These are phyloP conservation scores for Fusarium succisae DNA, from an alignment of 2,329 filamentous ascomycete genomes.

Conservation along the genomic window DNA sequence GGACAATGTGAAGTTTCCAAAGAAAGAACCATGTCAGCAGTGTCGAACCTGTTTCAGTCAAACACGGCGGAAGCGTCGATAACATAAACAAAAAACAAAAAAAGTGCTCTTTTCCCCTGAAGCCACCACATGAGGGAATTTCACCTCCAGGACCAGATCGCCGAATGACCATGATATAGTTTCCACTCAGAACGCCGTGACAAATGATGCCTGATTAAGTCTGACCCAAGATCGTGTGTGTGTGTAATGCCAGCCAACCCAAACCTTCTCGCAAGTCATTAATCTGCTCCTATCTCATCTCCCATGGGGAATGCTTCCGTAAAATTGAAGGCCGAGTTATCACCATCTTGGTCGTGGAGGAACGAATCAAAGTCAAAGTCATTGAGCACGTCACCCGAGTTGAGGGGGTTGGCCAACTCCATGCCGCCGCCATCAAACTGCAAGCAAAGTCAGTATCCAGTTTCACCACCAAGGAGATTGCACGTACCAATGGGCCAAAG, in stretches of 20 bases:
- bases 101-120: constrained; percentile 47
- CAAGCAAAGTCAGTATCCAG: constrained; percentile 12
- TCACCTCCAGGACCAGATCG: constrained; percentile 48
- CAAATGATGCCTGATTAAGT: constrained; percentile 53
- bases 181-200: constrained; percentile 52
- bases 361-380: constrained; percentile 77
- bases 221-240: constrained; percentile 44
- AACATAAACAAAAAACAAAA: constrained; percentile 37
- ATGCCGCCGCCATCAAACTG: constrained; percentile 55
- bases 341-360: constrained; percentile 64
- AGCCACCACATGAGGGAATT: constrained; percentile 44
- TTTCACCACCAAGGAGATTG: constrained; percentile 2
- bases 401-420: constrained; percentile 65
- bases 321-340: constrained; percentile 64
- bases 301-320: constrained; percentile 61
- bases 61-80: constrained; percentile 30
- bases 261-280: constrained; percentile 38
- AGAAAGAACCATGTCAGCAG: constrained; percentile 26
- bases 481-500: constrained; percentile 55
- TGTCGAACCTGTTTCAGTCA: constrained; percentile 24
- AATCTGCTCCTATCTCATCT: constrained; percentile 68
- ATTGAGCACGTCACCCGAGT: constrained; percentile 66
- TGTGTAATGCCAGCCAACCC: constrained; percentile 41
- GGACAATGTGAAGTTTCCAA: constrained; percentile 16
- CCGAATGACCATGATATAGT: constrained; percentile 54